Percentiles rank a stretch among this genome's conserved stretches.
phyloP scores from a whole-genome alignment of 768 basidiomycete genomes.

The Albatrellus ellisii region DNA sequence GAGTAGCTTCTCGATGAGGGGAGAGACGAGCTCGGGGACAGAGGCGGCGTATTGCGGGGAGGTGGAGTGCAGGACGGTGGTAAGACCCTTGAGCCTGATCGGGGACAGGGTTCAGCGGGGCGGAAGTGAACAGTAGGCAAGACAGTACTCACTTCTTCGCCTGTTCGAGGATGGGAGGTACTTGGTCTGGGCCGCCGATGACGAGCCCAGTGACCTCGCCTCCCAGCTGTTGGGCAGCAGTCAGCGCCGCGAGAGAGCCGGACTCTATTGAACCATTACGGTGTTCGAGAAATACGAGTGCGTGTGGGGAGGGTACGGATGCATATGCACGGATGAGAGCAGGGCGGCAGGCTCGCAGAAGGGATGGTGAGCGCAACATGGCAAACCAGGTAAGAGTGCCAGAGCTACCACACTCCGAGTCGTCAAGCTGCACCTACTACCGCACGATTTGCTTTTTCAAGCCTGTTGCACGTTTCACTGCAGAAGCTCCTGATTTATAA shows the following conservation, averaged over 20 bases:
- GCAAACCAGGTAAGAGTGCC: neutral
- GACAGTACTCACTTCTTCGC: conserved; percentile 56
- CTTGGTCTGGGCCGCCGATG: conserved; percentile 54
- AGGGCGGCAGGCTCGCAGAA: neutral
- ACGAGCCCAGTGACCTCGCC: conserved; percentile 76
- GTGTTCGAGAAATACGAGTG: conserved; percentile 87
- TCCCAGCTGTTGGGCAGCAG: conserved; percentile 78
- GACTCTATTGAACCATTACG: conserved; percentile 70
- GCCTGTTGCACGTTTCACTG: too few species aligned
- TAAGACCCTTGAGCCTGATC: conserved; percentile 53
- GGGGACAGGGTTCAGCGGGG: neutral
- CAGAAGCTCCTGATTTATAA: too few species aligned
- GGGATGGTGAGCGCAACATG: conserved; percentile 5
- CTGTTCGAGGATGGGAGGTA: conserved; percentile 51
- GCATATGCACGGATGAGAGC: conserved; percentile 36
- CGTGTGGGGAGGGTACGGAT: conserved; percentile 48
- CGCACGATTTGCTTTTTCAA: too few species aligned
- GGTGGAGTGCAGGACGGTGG: conserved; percentile 52
- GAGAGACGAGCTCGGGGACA: conserved; percentile 70
- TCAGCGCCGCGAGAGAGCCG: conserved; percentile 79
- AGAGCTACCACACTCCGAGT: too few species aligned
- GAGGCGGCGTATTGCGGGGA: conserved; percentile 57
- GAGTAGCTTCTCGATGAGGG: conserved; percentile 67
- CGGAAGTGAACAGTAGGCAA: neutral
- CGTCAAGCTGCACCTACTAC: too few species aligned